Conservation (phyloP, 2,329 filamentous ascomycete genomes). For the Alternaria brassicicola region DNA sequence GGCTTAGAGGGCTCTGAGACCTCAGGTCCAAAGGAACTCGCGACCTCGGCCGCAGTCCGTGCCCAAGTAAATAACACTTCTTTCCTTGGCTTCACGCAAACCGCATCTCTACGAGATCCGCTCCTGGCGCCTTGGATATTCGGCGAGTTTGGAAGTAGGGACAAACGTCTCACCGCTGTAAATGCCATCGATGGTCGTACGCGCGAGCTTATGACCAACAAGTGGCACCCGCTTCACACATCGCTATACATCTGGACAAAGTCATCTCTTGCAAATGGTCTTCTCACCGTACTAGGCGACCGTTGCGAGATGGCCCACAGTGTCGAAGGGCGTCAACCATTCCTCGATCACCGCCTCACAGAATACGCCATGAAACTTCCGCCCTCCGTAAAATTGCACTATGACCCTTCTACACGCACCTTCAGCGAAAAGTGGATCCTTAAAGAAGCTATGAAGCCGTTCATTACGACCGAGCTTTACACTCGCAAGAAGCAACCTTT, state of each 20-base stretch:
- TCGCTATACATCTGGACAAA: constrained; percentile 36
- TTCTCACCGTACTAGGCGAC: constrained; percentile 54
- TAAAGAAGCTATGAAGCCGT: constrained; percentile 58
- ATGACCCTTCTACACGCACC: constrained; percentile 21
- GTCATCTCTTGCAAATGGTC: constrained; percentile 32
- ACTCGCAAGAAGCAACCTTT: constrained; percentile 58
- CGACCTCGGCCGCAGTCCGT: constrained; percentile 16
- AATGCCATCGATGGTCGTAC: constrained; percentile 34
- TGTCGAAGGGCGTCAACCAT: constrained; percentile 51
- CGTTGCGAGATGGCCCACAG: constrained; percentile 54
- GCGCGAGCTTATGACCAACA: constrained; percentile 27
- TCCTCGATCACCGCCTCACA: constrained; percentile 50
- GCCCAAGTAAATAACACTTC: constrained; percentile 25
- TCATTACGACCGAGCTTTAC: constrained; percentile 60
- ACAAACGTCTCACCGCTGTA: constrained; percentile 19
- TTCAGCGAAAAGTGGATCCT: constrained; percentile 59
- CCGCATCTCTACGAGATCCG: constrained; percentile 8
- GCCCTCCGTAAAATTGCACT: constrained; percentile 47
- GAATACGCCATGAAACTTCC: constrained; percentile 50
- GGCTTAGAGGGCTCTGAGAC: constrained; percentile 12
- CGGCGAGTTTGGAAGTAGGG: constrained; percentile 18
- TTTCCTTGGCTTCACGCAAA: constrained; percentile 22
- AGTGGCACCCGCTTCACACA: constrained; percentile 35
- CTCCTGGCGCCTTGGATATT: constrained; percentile 19
- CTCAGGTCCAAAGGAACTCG: constrained; percentile 20